Percentiles rank a stretch among this genome's conserved stretches.
phyloP scores from a whole-genome alignment of 2,329 filamentous ascomycete species.

The Colletotrichum brevisporum region DNA sequence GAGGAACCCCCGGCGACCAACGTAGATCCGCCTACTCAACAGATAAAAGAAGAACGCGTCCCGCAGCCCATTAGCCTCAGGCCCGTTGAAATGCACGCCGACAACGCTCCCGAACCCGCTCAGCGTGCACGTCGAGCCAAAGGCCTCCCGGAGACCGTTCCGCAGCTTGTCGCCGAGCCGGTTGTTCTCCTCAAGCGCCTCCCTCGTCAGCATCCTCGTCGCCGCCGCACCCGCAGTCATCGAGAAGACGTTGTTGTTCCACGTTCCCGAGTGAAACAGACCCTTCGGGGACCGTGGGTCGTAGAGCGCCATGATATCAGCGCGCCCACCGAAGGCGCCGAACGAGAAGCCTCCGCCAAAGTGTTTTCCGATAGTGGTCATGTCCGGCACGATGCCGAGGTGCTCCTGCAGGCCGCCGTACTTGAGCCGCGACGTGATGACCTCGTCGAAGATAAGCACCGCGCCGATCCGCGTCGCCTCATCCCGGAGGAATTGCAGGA shows the following conservation, averaged over 20 bases:
- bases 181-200: constrained; percentile 32
- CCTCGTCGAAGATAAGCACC: constrained; percentile 78
- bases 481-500: constrained; percentile 48
- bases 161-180: constrained; percentile 26
- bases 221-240: constrained; percentile 41
- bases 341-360: constrained; percentile 77
- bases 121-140: constrained; percentile 27
- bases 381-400: constrained; percentile 66
- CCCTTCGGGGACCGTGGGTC: constrained; percentile 58
- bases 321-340: constrained; percentile 75
- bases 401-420: constrained; percentile 62
- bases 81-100: constrained; percentile 33
- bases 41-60: constrained; percentile 39
- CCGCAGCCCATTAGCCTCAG: constrained; percentile 10
- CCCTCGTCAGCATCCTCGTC: constrained; percentile 34
- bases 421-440: constrained; percentile 75
- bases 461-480: constrained; percentile 54
- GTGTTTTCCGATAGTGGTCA: constrained; percentile 77
- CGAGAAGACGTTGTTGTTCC: constrained; percentile 42
- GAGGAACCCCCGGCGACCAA: constrained; percentile 37
- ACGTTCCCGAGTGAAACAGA: constrained; percentile 40
- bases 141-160: constrained; percentile 10
- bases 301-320: constrained; percentile 71
- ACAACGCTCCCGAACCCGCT: constrained; percentile 36
- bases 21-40: constrained; percentile 31